A percentile compares a stretch with the other conserved stretches of the same genome.
These are phyloP conservation scores for Beauveria sp. DNA, from an alignment of 2,329 filamentous ascomycete species.

Conservation along the genomic window DNA sequence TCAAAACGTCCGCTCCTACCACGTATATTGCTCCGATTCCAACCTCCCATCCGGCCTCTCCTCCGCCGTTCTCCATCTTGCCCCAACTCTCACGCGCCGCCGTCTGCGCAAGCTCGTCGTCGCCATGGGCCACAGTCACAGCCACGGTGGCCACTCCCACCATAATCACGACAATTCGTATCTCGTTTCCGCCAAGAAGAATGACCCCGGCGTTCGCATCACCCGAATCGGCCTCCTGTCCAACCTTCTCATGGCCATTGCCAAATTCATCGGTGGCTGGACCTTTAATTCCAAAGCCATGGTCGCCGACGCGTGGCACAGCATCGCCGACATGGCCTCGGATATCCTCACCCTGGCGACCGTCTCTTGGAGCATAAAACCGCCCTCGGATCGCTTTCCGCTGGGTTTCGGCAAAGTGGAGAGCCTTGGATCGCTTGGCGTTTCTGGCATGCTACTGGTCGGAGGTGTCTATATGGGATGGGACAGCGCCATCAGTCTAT, in stretches of 20 bases:
- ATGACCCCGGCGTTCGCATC: slow-evolving; percentile 58
- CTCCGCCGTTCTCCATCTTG: slow-evolving; percentile 14
- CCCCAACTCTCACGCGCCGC: slow-evolving; percentile 16
- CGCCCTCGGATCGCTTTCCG: slow-evolving; percentile 76
- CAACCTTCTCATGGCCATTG: slow-evolving; percentile 89
- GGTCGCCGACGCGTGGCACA: slow-evolving; percentile 90
- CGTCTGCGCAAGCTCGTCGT: slow-evolving; percentile 9
- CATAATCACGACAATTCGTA: slow-evolving; percentile 91
- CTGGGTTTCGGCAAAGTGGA: slow-evolving; percentile 97
- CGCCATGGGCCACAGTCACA: slow-evolving; percentile 25
- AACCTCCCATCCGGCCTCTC: slow-evolving; percentile 1
- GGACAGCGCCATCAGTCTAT: slow-evolving; percentile 60
- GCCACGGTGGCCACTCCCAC: slow-evolving; percentile 37
- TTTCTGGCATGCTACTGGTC: slow-evolving; percentile 81
- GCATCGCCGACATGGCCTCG: slow-evolving; percentile 87
- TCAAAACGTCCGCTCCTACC: background rate
- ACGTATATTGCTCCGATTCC: slow-evolving; percentile 3
- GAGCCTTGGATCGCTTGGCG: slow-evolving; percentile 84
- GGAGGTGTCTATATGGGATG: slow-evolving; percentile 91
- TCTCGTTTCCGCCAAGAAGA: slow-evolving; percentile 79
- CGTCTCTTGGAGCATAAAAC: slow-evolving; percentile 84
- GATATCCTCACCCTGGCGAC: slow-evolving; percentile 91
- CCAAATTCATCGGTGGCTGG: slow-evolving; percentile 87
- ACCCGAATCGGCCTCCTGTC: slow-evolving; percentile 58
- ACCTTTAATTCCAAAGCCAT: slow-evolving; percentile 91